These are phyloP conservation scores for Aureobasidium leucospermi DNA, from an alignment of 2,329 filamentous ascomycete genomes.

Conservation along the genomic window DNA sequence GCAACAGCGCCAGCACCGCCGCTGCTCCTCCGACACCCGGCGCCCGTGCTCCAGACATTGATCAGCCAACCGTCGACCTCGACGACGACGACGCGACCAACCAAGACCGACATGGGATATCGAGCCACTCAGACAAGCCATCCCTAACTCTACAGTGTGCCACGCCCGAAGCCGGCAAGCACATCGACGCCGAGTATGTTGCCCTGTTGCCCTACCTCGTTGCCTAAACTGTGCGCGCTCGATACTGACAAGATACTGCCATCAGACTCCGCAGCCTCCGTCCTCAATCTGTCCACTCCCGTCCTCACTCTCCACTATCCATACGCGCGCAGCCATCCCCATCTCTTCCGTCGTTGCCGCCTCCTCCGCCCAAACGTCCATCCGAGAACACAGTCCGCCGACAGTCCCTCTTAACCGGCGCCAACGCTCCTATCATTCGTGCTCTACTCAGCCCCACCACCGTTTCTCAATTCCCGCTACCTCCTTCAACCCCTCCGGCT, in stretches of 20 bases:
- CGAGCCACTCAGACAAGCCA: neutral
- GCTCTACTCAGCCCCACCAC: neutral
- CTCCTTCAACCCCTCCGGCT: neutral
- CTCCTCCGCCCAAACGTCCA: neutral
- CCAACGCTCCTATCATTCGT: constrained; percentile 2
- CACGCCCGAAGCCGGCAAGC: neutral
- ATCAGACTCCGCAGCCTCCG: neutral
- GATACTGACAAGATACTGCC: neutral
- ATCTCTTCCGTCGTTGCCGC: neutral
- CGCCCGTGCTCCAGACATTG: neutral
- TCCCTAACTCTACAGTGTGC: neutral
- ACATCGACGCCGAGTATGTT: constrained; percentile 3
- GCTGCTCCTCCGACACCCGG: neutral
- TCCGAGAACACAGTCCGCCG: neutral
- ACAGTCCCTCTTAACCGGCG: constrained; percentile 3
- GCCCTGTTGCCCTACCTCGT: too few species aligned
- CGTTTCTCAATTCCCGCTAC: neutral
- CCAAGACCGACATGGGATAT: neutral
- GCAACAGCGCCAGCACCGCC: neutral
- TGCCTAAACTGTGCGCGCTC: neutral
- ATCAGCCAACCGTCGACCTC: constrained; percentile 15
- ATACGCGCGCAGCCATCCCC: neutral
- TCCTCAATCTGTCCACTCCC: neutral
- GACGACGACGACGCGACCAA: constrained; percentile 14
- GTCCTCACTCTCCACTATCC: neutral